Conservation (phyloP, 202 grass and related monocot genomes). For the Cymbopogon flexuosus region DNA sequence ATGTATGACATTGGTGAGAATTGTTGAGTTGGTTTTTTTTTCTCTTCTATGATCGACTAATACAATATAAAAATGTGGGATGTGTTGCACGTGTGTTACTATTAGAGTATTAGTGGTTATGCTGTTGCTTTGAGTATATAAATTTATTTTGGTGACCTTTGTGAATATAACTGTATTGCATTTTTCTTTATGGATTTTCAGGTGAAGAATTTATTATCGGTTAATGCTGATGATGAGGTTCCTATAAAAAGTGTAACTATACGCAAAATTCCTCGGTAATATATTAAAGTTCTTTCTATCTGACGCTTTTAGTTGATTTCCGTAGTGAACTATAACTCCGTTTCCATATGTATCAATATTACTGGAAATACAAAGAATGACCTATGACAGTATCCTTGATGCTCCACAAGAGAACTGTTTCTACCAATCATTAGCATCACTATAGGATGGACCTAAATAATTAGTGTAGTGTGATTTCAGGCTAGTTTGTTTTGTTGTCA, state of each 20-base stretch:
- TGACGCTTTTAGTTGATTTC: background rate
- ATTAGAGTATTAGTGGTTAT: background rate
- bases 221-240: conserved; percentile 56
- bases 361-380: conserved; percentile 8
- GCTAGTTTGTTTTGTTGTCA: background rate
- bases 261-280: conserved; percentile 86
- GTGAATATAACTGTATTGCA: background rate
- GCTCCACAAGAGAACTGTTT: background rate
- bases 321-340: conserved; percentile 1
- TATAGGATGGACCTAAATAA: background rate
- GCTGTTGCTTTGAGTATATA: background rate
- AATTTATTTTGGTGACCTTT: background rate
- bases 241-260: conserved; percentile 76
- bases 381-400: background rate
- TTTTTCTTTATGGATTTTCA: conserved; percentile 39
- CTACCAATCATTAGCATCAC: background rate
- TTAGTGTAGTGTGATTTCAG: background rate
- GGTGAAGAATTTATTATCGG: conserved; percentile 88
- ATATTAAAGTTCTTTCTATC: background rate
- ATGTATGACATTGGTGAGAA: background rate
- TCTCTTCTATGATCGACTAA: background rate
- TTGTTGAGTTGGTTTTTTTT: background rate
- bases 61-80: background rate
- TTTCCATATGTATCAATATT: background rate
- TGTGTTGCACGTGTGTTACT: background rate